Conservation (phyloP, 306 rosid genomes). For the Rosa rugosa region DNA sequence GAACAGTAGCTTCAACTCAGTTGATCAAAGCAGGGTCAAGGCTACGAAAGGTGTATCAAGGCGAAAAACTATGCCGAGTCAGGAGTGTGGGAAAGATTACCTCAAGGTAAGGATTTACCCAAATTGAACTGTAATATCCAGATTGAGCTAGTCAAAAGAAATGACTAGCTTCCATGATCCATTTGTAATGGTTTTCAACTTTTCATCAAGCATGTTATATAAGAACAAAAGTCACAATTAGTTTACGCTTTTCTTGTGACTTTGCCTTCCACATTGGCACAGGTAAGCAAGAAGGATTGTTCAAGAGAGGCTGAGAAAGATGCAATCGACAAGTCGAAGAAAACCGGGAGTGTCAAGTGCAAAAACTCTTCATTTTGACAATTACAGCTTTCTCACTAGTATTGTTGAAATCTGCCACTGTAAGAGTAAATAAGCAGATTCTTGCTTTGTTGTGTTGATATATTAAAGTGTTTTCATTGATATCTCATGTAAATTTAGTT, state of each 20-base stretch:
- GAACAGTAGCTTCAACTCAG: conserved; percentile 32
- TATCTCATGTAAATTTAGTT: not conserved
- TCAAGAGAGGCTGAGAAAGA: conserved; percentile 36
- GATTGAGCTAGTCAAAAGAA: not conserved
- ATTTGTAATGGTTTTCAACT: not conserved
- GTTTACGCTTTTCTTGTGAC: not conserved
- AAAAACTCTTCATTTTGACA: conserved; percentile 10
- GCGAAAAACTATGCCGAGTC: conserved; percentile 58
- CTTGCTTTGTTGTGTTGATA: not conserved
- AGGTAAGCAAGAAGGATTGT: conserved; percentile 49
- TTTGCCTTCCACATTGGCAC: conserved; percentile 22
- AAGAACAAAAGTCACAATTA: not conserved
- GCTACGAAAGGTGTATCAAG: conserved; percentile 49
- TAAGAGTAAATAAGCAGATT: conserved; percentile 19
- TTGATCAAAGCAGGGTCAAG: conserved; percentile 38
- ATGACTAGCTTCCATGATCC: not conserved
- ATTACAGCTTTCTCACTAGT: not conserved
- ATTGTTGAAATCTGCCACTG: not conserved
- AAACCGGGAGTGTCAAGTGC: conserved; percentile 30
- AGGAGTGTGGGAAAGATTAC: conserved; percentile 43
- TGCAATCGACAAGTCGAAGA: conserved; percentile 39
- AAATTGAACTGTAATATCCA: not conserved
- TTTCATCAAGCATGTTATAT: not conserved
- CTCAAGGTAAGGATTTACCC: conserved; percentile 42
- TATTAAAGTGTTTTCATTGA: not conserved